Conservation (phyloP, 2,329 filamentous ascomycete genomes). For the Fusarium sulawesiense region DNA sequence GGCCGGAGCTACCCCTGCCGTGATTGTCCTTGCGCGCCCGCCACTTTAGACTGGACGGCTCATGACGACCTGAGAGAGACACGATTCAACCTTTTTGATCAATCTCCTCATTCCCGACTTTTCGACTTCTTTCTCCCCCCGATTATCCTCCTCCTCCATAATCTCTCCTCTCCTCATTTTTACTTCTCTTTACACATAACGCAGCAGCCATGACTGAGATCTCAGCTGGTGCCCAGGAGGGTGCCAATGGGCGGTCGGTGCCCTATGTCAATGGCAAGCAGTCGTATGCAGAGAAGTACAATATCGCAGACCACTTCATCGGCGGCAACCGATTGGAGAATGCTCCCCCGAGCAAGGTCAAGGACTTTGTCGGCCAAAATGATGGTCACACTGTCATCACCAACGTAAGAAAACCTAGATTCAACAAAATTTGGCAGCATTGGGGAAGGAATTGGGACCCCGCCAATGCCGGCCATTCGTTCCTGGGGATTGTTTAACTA, state of each 20-base stretch:
- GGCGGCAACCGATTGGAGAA: slow-evolving; percentile 89
- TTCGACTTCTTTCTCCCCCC: slow-evolving; percentile 18
- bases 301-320: slow-evolving; percentile 92
- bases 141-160: slow-evolving; percentile 27
- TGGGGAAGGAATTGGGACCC: slow-evolving; percentile 7
- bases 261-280: slow-evolving; percentile 67
- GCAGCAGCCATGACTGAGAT: slow-evolving; percentile 61
- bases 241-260: slow-evolving; percentile 61
- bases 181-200: slow-evolving; percentile 35
- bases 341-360: slow-evolving; percentile 86
- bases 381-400: slow-evolving; percentile 98
- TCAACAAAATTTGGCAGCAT: not conserved
- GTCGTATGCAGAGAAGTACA: slow-evolving; percentile 83
- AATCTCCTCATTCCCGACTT: slow-evolving; percentile 27
- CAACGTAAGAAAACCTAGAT: slow-evolving; percentile 73
- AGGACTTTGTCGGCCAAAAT: slow-evolving; percentile 91
- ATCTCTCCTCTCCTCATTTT: slow-evolving; percentile 20
- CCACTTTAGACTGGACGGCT: slow-evolving; percentile 40
- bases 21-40: slow-evolving; percentile 32
- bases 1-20: slow-evolving; percentile 46
- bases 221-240: slow-evolving; percentile 54
- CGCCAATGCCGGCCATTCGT: slow-evolving; percentile 6
- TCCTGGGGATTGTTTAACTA: slow-evolving; percentile 13
- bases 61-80: slow-evolving; percentile 46
- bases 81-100: slow-evolving; percentile 35